These are phyloP conservation scores for Endotrypanum monterogeii DNA, from an alignment of 208 protist species.

Conservation along the genomic window DNA sequence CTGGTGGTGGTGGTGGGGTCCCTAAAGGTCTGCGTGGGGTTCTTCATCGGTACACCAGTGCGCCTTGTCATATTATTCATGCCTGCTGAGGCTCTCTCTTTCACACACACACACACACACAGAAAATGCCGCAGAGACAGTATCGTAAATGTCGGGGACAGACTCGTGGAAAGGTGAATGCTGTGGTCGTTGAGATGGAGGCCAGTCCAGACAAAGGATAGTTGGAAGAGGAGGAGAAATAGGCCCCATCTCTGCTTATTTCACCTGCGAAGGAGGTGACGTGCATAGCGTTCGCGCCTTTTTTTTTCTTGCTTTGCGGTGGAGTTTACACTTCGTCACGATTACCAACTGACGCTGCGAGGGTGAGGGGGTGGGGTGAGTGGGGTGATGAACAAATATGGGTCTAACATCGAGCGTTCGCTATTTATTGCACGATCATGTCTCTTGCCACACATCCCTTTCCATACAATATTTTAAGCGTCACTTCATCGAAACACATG, in stretches of 20 bases:
- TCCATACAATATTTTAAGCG: no score
- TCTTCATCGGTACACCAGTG: not conserved
- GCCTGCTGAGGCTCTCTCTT: not conserved
- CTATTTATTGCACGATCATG: not conserved
- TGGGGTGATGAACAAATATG: not conserved
- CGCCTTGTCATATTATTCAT: not conserved
- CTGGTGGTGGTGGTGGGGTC: not conserved
- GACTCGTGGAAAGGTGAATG: not conserved
- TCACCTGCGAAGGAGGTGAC: not conserved
- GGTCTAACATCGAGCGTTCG: not conserved
- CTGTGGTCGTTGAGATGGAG: not conserved
- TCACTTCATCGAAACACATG: not conserved
- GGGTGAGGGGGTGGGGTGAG: not conserved
- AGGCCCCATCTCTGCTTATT: not conserved
- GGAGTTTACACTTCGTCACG: not conserved
- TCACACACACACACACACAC: constrained; percentile 1
- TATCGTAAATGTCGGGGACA: not conserved
- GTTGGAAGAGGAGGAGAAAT: not conserved
- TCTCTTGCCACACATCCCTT: not conserved
- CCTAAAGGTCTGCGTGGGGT: not conserved
- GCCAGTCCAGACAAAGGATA: not conserved
- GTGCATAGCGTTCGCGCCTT: not conserved
- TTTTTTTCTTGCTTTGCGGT: not conserved
- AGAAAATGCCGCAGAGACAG: not conserved
- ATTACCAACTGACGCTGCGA: no score